Base-by-base conservation (phyloP, 192 early-diverging fungal species). In the Glomus cerebriforme region DNA sequence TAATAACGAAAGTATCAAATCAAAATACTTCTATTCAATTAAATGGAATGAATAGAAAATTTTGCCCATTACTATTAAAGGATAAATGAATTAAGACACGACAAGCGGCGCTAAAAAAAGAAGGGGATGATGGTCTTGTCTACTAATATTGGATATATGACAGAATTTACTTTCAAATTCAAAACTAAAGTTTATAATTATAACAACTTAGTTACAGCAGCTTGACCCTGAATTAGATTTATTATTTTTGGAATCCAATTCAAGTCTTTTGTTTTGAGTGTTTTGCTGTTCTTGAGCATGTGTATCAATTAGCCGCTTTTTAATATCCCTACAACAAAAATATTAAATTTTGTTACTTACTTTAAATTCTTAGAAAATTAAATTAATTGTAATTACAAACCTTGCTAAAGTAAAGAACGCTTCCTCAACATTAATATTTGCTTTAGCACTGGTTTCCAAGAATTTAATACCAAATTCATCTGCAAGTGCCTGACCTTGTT, bases 381-480 rank as follows among this genome's bases (percentile, higher is more conserved):
- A 54, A 19, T 31, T 47, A 86, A 84, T 31, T 12, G 32, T 29
- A 12, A 26, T 31, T 24, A 10, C 66, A 31, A 86, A 94, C 95
- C 93, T 90, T 6, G 97, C 97, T 67, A 99, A 87, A 45, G 92
- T 92, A 82, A 98, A 97, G 86, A 99, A 99, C 58, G 97, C 96
- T 83, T 99, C 97, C 80, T 99, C 98, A 29, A 94, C 92, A 82
- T 95, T 93, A 86, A 95, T 97, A 87, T 99, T 99, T 68, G 96
- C 95, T 85, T 99, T 99, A 73, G 98, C 98, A 81, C 95, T 97
- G 45, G 97, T 98, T 84, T 98, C 97, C 82, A 97, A 83, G 82
- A 99, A 99, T 83, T 95, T 93, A 82, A 99, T 95, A 64, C 91
- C 92, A 75, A 96, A 94, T 84, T 99, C 96, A 80, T 96, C 92